Conservation (phyloP, 345 rosid genomes). For the Populus pruinosa region DNA sequence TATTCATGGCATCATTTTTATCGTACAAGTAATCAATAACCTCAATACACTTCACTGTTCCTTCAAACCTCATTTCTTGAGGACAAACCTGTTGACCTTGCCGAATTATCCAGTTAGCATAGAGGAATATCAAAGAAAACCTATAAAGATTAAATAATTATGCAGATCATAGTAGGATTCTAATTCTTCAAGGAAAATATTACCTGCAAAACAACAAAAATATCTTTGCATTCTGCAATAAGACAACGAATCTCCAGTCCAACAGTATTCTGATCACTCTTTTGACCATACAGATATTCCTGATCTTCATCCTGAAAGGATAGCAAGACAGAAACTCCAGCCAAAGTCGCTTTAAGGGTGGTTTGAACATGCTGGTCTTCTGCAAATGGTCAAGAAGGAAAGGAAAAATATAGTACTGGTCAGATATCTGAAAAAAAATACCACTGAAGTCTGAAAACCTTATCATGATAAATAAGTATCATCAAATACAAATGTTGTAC, state of each 20-base stretch:
- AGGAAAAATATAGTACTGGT: neutral
- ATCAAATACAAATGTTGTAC: neutral
- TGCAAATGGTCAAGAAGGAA: slow-evolving; percentile 30
- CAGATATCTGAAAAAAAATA: neutral
- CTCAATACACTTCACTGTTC: slow-evolving; percentile 58
- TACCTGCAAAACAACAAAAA: slow-evolving; percentile 70
- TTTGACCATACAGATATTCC: slow-evolving; percentile 18
- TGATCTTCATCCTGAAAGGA: slow-evolving; percentile 62
- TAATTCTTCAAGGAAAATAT: slow-evolving; percentile 24
- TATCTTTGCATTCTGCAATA: slow-evolving; percentile 62
- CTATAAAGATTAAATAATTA: neutral
- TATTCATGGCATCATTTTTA: slow-evolving; percentile 25
- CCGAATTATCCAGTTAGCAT: slow-evolving; percentile 33
- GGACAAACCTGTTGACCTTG: slow-evolving; percentile 70
- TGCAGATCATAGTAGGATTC: neutral
- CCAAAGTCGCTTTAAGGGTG: slow-evolving; percentile 50
- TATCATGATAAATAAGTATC: neutral
- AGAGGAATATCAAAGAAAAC: slow-evolving; percentile 12
- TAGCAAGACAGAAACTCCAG: slow-evolving; percentile 63
- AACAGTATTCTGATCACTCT: slow-evolving; percentile 27
- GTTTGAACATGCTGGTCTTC: slow-evolving; percentile 83
- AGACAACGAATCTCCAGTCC: slow-evolving; percentile 49
- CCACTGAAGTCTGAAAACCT: neutral
- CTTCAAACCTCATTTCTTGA: slow-evolving; percentile 63
- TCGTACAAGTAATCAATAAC: slow-evolving; percentile 48